Evolutionary conservation across 805 yeast species (phyloP), one percentile per base, ranked within the genome.

Genomic region (Zygoascus flipseniorum): DNA sequence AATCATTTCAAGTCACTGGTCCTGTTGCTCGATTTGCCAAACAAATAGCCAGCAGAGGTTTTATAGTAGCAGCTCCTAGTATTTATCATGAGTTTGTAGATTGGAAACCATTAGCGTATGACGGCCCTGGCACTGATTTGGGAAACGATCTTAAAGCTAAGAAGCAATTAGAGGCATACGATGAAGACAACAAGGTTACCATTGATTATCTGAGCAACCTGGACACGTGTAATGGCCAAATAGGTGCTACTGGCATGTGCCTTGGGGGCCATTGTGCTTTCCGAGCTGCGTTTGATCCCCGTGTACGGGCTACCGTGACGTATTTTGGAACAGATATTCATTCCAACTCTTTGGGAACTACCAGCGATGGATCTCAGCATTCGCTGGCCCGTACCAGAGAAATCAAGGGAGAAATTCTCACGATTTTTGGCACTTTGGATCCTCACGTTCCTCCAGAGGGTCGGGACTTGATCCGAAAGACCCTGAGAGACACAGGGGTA

Each of bases 221-320:
- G 58, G 71, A 75, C 0, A 83, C 88, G 10, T 85, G 85, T 65
- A 81, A 78, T 57, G 90, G 90, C 43, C 78, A 76, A 54, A 78
- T 85, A 59, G 93, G 93, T 39, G 83, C 89, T 46, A 85, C 92
- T 2, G 95, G 93, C 18, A 86, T 86, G 93, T 86, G 95, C 66
- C 76, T 86, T 39, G 93, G 93, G 19, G 95, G 93, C 1, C 93
- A 86, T 65, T 71, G 85, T 61, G 92, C 93, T 1, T 84, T 77
- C 70, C 73, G 95, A 59, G 75, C 82, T 2, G 81, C 83, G 1
- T 72, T 85, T 58, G 88, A 85, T 62, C 72, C 75, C 39, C 69
- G 88, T 54, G 80, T 86, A 46, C 70, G 72, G 11, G 88, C 90
- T 16, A 76, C 83, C 10, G 85, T 85, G 18, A 81, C 89, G 56